phyloP scores from a whole-genome alignment of 2,329 filamentous ascomycete genomes.

The Niveomyces coronatus region DNA sequence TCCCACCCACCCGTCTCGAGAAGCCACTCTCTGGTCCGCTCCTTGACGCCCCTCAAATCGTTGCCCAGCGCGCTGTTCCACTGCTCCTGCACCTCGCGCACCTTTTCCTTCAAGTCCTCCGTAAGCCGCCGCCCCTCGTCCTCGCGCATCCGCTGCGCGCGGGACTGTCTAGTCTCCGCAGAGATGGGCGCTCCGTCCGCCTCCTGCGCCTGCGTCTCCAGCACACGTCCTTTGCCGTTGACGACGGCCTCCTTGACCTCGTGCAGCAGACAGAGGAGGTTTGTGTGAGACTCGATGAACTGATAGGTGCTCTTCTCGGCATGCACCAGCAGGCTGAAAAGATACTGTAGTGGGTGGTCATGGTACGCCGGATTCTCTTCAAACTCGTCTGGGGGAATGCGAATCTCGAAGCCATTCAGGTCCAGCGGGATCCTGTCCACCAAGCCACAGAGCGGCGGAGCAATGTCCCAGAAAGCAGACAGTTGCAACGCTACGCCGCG shows the following conservation, averaged over 20 bases:
- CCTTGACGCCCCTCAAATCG: conserved; percentile 61
- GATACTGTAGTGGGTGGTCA: conserved; percentile 76
- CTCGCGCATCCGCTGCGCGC: conserved; percentile 46
- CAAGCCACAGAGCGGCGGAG: conserved; percentile 66
- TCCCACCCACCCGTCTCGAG: conserved; percentile 80
- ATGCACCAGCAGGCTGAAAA: conserved; percentile 75
- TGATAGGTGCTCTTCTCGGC: conserved; percentile 90
- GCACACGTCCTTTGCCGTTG: conserved; percentile 53
- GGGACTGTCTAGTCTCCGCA: conserved; percentile 24
- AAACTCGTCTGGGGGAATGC: conserved; percentile 69
- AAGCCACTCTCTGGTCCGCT: conserved; percentile 63
- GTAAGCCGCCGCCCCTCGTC: conserved; percentile 64
- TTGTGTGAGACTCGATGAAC: conserved; percentile 92
- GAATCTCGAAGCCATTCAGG: conserved; percentile 53
- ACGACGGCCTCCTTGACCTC: conserved; percentile 78
- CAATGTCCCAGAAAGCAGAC: conserved; percentile 96
- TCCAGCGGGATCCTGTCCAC: conserved; percentile 66
- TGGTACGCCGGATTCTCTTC: conserved; percentile 78
- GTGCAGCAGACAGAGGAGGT: conserved; percentile 79
- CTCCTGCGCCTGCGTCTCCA: conserved; percentile 52
- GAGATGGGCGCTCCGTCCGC: conserved; percentile 22
- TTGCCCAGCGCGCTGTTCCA: conserved; percentile 83
- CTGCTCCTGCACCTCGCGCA: conserved; percentile 79
- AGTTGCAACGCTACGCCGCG: conserved; percentile 86
- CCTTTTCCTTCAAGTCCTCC: conserved; percentile 85